These are phyloP conservation scores for Aspergillus sp. DNA, from an alignment of 2,329 filamentous ascomycete species.

Conservation along the genomic window DNA sequence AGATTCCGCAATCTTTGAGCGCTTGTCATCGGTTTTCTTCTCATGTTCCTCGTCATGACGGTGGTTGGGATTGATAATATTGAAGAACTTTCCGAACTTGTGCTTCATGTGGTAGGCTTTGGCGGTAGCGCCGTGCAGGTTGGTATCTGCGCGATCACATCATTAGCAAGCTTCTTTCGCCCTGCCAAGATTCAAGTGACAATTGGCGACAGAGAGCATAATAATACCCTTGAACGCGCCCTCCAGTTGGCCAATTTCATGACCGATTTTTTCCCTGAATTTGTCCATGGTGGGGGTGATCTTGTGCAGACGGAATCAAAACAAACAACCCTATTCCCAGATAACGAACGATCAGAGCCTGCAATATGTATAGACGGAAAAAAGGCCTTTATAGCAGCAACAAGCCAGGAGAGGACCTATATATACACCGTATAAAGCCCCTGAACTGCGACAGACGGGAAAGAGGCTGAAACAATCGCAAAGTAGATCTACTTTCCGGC, in stretches of 20 bases:
- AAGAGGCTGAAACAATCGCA: not conserved
- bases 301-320: no score
- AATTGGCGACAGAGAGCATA: not conserved
- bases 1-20: conserved; percentile 59
- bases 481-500: not conserved
- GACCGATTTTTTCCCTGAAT: conserved; percentile 17
- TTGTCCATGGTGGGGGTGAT: conserved; percentile 13
- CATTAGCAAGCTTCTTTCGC: not conserved
- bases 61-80: conserved; percentile 74
- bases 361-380: no score
- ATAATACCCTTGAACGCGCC: conserved; percentile 20
- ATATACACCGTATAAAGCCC: no score
- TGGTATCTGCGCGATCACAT: conserved; percentile 19
- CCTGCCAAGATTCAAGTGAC: not conserved
- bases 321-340: no score
- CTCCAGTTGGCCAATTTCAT: conserved; percentile 15
- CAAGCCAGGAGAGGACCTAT: no score
- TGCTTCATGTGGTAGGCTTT: conserved; percentile 52
- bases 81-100: conserved; percentile 56
- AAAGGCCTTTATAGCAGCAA: no score
- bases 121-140: conserved; percentile 39
- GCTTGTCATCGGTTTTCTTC: conserved; percentile 70
- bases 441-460: not conserved
- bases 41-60: conserved; percentile 93
- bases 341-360: no score